Percentiles rank a stretch among this genome's conserved stretches.
Evolutionary conservation across 2,329 filamentous ascomycete species (phyloP).

Genomic region (Colletotrichum simmondsii): DNA sequence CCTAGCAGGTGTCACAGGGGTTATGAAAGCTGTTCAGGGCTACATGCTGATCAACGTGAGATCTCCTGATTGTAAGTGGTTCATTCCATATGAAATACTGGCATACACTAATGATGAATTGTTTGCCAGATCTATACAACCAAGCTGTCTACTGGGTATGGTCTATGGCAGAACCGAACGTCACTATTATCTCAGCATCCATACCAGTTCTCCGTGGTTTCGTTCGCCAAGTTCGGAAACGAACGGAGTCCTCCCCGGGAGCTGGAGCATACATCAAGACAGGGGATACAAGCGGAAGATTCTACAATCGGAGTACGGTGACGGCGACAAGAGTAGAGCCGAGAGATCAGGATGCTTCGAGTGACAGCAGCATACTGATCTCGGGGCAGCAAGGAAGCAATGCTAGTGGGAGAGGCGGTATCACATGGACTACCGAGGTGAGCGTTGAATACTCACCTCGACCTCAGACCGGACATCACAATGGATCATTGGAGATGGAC

Average conservation of each 20-base stretch:
- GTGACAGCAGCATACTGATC: slow-evolving; percentile 29
- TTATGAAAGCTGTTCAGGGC: slow-evolving; percentile 38
- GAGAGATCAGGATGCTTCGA: slow-evolving; percentile 19
- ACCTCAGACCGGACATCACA: neutral
- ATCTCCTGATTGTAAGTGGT: slow-evolving; percentile 33
- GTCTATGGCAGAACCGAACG: slow-evolving; percentile 41
- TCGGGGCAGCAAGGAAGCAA: neutral
- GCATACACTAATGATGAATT: too few relatives aligned
- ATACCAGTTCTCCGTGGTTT: slow-evolving; percentile 43
- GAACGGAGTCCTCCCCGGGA: neutral
- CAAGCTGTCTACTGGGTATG: slow-evolving; percentile 34
- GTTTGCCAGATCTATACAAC: slow-evolving; percentile 6
- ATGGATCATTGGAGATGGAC: neutral
- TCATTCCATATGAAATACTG: neutral
- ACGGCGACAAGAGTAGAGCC: neutral
- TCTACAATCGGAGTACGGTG: slow-evolving; percentile 5
- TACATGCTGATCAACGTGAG: slow-evolving; percentile 31
- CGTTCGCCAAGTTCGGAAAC: slow-evolving; percentile 17
- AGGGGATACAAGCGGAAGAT: slow-evolving; percentile 6
- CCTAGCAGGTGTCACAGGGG: slow-evolving; percentile 34
- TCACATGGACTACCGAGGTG: slow-evolving; percentile 6
- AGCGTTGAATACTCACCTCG: slow-evolving; percentile 1
- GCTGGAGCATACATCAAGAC: slow-evolving; percentile 7
- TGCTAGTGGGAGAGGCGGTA: neutral
- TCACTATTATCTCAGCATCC: slow-evolving; percentile 45